Evolutionary conservation across 1,139 yeast genomes (phyloP).

Genomic region (Saccharomyces hybrid): DNA sequence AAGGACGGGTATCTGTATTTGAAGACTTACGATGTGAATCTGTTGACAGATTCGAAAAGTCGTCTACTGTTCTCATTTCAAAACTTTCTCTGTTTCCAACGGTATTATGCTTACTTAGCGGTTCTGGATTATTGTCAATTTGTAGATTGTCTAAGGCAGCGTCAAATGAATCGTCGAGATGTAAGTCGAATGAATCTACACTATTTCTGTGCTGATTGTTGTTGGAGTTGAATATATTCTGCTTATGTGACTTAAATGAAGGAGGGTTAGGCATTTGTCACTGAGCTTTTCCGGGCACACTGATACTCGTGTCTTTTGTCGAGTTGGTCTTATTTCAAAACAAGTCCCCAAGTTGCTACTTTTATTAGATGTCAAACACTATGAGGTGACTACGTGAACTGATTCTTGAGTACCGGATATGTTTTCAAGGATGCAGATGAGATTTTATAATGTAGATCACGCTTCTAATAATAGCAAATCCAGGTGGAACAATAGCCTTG

Average conservation of each 20-base stretch:
- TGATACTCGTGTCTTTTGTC: not conserved
- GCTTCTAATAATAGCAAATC: not conserved
- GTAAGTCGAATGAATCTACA: constrained; percentile 33
- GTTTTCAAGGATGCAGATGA: not conserved
- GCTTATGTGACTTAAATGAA: not conserved
- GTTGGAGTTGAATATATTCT: not conserved
- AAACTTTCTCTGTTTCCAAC: constrained; percentile 18
- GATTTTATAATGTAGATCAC: not conserved
- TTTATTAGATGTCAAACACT: not conserved
- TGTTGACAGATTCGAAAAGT: constrained; percentile 9
- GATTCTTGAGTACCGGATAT: not conserved
- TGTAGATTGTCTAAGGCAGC: constrained; percentile 36
- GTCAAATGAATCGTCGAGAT: constrained; percentile 36
- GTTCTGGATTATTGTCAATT: constrained; percentile 15
- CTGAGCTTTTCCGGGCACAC: not conserved
- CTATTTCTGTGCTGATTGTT: constrained; percentile 16
- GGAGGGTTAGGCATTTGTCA: constrained; percentile 1
- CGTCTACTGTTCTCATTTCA: constrained; percentile 25
- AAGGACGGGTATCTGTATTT: constrained; percentile 18
- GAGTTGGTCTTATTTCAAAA: not conserved
- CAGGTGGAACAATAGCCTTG: not conserved
- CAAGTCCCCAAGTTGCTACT: not conserved
- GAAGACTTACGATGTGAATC: constrained; percentile 25
- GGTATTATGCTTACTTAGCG: constrained; percentile 8
- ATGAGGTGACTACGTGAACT: not conserved